Conservation (phyloP, 768 basidiomycete genomes). For the Suillus plorans region DNA sequence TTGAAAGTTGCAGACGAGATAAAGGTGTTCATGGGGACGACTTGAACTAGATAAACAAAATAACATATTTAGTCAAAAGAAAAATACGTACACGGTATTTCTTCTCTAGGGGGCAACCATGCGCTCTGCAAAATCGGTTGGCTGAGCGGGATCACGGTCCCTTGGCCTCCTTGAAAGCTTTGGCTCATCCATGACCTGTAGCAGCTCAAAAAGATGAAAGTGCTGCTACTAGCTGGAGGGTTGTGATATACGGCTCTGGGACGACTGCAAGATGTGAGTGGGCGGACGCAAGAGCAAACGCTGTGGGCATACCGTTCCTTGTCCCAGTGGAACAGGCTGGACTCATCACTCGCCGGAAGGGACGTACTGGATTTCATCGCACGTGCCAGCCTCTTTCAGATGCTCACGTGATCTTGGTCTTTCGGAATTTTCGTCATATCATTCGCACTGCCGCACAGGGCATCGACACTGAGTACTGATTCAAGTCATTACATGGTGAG, state of each 20-base stretch:
- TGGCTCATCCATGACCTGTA: constrained; percentile 32
- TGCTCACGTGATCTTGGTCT: too few species aligned
- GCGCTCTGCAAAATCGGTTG: constrained; percentile 55
- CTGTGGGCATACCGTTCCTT: constrained; percentile 4
- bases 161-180: constrained; percentile 38
- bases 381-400: too few species aligned
- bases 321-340: not conserved
- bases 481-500: not conserved
- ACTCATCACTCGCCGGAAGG: too few species aligned
- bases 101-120: constrained; percentile 67
- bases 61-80: constrained; percentile 1
- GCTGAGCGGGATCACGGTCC: constrained; percentile 41
- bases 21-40: constrained; percentile 44
- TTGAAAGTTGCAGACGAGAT: constrained; percentile 32
- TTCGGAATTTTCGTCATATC: too few species aligned
- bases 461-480: not conserved
- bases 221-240: not conserved
- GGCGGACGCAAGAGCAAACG: constrained; percentile 3
- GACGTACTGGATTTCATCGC: too few species aligned
- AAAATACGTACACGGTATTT: constrained; percentile 51
- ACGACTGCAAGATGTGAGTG: constrained; percentile 3
- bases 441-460: too few species aligned
- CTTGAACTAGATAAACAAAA: constrained; percentile 34
- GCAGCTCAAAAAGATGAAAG: not conserved
- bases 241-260: not conserved